Conservation (phyloP, 345 rosid genomes). For the Eucalyptus marginata region DNA sequence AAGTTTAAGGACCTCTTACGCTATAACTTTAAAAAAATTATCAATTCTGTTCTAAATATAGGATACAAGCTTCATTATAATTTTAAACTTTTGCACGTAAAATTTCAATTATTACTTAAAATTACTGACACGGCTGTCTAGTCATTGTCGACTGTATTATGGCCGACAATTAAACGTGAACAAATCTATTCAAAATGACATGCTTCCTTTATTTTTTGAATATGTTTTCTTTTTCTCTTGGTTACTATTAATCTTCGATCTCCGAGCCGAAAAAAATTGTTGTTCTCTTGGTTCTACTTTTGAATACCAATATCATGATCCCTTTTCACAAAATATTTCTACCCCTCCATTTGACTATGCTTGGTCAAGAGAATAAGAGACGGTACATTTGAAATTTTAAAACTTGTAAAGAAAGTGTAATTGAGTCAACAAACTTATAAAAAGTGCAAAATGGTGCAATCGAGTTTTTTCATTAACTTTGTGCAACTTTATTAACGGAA, state of each 20-base stretch:
- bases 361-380: constrained; percentile 36
- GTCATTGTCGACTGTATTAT: accelerated
- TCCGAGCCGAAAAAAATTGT: constrained; percentile 58
- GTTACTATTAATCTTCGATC: neutral
- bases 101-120: neutral
- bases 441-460: neutral
- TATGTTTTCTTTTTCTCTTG: neutral
- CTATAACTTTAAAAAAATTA: neutral
- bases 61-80: accelerated
- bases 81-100: neutral
- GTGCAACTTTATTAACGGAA: accelerated
- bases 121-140: accelerated
- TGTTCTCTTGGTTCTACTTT: constrained; percentile 80
- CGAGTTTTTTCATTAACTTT: neutral
- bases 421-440: neutral
- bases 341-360: constrained; percentile 81
- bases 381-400: neutral
- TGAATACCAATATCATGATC: constrained; percentile 78
- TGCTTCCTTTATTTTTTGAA: neutral
- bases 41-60: neutral
- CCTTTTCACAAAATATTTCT: constrained; percentile 67
- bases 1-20: accelerated
- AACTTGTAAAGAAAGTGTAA: accelerated
- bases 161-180: accelerated
- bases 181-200: neutral